Evolutionary conservation across 2,329 filamentous ascomycete genomes (phyloP).

Genomic region (Aspergillus ustus): DNA sequence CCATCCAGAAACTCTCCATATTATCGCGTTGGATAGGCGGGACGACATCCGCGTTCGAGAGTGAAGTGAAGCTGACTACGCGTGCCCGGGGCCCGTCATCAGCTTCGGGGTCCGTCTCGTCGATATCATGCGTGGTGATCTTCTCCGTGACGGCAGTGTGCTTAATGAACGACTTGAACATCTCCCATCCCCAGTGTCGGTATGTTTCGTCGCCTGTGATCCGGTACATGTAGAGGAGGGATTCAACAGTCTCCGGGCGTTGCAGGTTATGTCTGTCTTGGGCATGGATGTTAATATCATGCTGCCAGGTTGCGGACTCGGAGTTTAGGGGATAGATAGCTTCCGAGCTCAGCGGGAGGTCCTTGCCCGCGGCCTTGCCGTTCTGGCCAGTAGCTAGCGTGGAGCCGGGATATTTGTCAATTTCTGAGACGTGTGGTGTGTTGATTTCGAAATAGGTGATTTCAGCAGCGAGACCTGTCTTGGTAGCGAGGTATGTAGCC

Average conservation of each 20-base stretch:
- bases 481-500: constrained; percentile 92
- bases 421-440: constrained; percentile 62
- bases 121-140: constrained; percentile 33
- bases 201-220: constrained; percentile 91
- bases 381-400: constrained; percentile 33
- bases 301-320: constrained; percentile 62
- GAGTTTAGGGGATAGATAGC: constrained; percentile 35
- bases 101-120: constrained; percentile 20
- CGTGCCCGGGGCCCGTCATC: constrained; percentile 19
- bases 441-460: constrained; percentile 88
- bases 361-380: constrained; percentile 33
- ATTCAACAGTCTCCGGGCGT: constrained; percentile 95
- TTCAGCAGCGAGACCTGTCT: constrained; percentile 89
- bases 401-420: constrained; percentile 43
- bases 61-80: constrained; percentile 73
- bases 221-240: constrained; percentile 96
- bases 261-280: constrained; percentile 92
- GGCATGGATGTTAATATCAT: constrained; percentile 79
- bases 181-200: constrained; percentile 97
- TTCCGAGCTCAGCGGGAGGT: constrained; percentile 41
- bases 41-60: constrained; percentile 73
- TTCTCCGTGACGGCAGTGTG: constrained; percentile 79
- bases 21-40: constrained; percentile 78
- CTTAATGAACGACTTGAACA: constrained; percentile 91
- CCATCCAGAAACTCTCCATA: constrained; percentile 99